phyloP scores from a whole-genome alignment of 2,329 filamentous ascomycete genomes.

The Ophiostoma ips region DNA sequence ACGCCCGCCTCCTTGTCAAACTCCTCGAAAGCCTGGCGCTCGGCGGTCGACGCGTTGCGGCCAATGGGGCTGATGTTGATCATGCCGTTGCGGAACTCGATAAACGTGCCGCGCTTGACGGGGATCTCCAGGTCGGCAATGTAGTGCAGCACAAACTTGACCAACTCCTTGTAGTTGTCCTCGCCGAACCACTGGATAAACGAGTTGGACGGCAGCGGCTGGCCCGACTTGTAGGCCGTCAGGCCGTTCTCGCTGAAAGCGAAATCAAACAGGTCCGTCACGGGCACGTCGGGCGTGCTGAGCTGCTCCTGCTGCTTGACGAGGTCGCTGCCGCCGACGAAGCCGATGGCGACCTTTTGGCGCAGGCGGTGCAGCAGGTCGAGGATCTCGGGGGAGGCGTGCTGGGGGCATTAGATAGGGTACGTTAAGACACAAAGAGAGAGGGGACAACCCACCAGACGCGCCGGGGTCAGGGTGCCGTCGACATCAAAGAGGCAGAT shows the following conservation, averaged over 20 bases:
- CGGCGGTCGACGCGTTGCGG: conserved; percentile 67
- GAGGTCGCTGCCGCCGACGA: conserved; percentile 84
- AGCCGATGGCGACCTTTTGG: conserved; percentile 78
- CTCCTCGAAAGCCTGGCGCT: conserved; percentile 68
- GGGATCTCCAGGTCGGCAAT: conserved; percentile 73
- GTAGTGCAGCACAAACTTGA: conserved; percentile 65
- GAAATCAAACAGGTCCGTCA: conserved; percentile 87
- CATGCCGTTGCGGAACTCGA: conserved; percentile 88
- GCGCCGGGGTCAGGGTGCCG: conserved; percentile 72
- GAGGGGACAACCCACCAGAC: conserved; percentile 41
- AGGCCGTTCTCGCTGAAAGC: conserved; percentile 96
- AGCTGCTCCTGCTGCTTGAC: conserved; percentile 94
- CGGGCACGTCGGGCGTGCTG: conserved; percentile 50
- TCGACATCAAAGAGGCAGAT: conserved; percentile 96
- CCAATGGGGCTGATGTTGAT: conserved; percentile 75
- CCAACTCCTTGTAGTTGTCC: conserved; percentile 63
- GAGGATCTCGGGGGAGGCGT: conserved; percentile 69
- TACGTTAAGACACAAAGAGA: too few relatives aligned
- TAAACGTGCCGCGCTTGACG: conserved; percentile 69
- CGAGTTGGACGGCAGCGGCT: conserved; percentile 59
- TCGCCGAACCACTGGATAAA: conserved; percentile 93
- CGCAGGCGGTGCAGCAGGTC: conserved; percentile 65
- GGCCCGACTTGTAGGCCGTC: conserved; percentile 73
- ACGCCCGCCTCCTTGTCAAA: conserved; percentile 71
- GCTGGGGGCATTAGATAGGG: too few relatives aligned